Evolutionary conservation across 2,329 filamentous ascomycete species (phyloP).

Genomic region (Blastomyces parvus): DNA sequence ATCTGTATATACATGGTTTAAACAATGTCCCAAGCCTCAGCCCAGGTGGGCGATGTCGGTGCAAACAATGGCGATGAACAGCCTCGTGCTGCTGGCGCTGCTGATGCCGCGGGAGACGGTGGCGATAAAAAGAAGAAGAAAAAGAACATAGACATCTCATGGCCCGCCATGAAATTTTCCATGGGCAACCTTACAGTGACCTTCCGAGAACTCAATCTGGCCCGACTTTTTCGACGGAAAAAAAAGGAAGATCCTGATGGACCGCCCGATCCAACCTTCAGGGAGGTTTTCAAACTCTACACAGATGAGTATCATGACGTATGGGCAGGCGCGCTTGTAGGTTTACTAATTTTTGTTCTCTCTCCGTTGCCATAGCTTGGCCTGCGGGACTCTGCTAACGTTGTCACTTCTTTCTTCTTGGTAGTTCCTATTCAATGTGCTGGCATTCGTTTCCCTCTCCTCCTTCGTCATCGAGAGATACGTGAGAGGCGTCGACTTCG

Average conservation of each 20-base stretch:
- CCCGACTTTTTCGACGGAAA: background rate
- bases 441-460: slow-evolving; percentile 67
- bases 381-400: slow-evolving; percentile 1
- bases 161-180: background rate
- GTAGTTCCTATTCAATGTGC: slow-evolving; percentile 59
- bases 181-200: slow-evolving; percentile 2
- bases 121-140: background rate
- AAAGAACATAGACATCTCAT: background rate
- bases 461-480: slow-evolving; percentile 69
- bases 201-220: background rate
- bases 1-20: background rate
- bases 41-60: background rate
- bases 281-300: slow-evolving; percentile 72
- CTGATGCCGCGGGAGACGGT: background rate
- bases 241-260: background rate
- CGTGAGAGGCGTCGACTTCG: slow-evolving; percentile 50
- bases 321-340: slow-evolving; percentile 74
- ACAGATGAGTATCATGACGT: slow-evolving; percentile 82
- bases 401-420: slow-evolving; percentile 11
- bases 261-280: slow-evolving; percentile 43
- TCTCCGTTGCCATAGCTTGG: slow-evolving; percentile 10
- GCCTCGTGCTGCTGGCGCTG: background rate
- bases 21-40: background rate
- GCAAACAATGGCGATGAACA: background rate
- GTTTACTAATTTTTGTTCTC: slow-evolving; percentile 16